Evolutionary conservation across 345 rosid species (phyloP).

Genomic region (Eucalyptus decipiens): DNA sequence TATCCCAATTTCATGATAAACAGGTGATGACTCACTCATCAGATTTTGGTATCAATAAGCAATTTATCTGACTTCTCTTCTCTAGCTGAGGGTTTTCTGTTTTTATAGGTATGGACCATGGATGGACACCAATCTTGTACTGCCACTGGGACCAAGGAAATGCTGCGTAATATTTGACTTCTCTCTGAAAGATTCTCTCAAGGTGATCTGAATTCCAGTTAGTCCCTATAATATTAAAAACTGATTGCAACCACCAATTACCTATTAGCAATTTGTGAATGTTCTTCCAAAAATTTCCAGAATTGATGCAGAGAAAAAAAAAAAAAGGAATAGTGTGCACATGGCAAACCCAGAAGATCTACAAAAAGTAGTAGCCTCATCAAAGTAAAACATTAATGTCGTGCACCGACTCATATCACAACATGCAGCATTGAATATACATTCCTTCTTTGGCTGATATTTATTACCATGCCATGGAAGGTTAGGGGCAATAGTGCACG

Average conservation of each 20-base stretch:
- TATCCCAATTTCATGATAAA: conserved; percentile 92
- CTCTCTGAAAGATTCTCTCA: conserved; percentile 49
- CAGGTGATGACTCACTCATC: conserved; percentile 15
- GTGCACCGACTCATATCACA: background rate
- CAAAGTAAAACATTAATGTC: background rate
- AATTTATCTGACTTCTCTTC: background rate
- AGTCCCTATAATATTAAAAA: background rate
- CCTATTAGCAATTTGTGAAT: background rate
- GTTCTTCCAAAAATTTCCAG: background rate
- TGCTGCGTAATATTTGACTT: conserved; percentile 76
- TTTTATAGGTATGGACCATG: conserved; percentile 69
- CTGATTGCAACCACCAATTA: background rate
- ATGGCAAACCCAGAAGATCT: background rate
- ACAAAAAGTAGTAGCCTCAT: background rate
- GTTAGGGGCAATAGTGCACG: background rate
- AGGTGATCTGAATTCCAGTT: conserved; percentile 20
- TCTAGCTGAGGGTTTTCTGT: background rate
- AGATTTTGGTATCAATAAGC: background rate
- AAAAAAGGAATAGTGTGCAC: background rate
- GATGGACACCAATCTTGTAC: conserved; percentile 88
- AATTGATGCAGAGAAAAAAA: background rate
- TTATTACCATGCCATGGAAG: background rate
- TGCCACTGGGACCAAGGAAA: conserved; percentile 58
- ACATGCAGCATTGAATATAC: background rate
- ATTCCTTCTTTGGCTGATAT: background rate